Conservation (phyloP, 2,329 filamentous ascomycete species). For the Trichoderma hamatum region DNA sequence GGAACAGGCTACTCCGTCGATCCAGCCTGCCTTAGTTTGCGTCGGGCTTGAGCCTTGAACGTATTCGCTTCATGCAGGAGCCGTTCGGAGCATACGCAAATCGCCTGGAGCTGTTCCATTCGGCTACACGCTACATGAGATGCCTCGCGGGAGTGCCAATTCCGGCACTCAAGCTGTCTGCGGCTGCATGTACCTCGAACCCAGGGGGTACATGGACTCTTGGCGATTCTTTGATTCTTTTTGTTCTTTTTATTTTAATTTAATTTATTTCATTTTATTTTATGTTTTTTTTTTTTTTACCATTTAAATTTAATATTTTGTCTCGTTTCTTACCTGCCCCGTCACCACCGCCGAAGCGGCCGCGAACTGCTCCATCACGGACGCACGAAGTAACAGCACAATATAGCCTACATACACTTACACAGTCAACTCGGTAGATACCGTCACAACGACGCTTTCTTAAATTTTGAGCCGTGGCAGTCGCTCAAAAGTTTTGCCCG, state of each 20-base stretch:
- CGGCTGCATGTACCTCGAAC: background rate
- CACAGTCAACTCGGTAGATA: background rate
- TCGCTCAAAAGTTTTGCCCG: constrained; percentile 14
- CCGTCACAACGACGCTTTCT: background rate
- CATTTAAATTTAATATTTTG: background rate
- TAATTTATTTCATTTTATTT: background rate
- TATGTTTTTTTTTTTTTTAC: no score
- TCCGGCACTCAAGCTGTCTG: background rate
- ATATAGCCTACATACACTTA: background rate
- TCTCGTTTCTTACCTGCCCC: background rate
- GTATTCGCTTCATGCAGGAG: background rate
- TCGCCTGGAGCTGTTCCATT: background rate
- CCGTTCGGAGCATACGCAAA: constrained; percentile 6
- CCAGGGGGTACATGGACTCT: background rate
- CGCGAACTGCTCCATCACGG: background rate
- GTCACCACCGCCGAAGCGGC: background rate
- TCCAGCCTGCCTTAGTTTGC: background rate
- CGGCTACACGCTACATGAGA: background rate
- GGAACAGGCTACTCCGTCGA: constrained; percentile 15
- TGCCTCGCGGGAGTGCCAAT: background rate
- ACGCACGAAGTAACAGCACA: background rate
- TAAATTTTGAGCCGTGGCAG: background rate
- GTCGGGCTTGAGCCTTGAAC: background rate
- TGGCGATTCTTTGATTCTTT: background rate
- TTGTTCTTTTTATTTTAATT: no score